A percentile compares a stretch with the other conserved stretches of the same genome.
Conservation (phyloP, 2,329 filamentous ascomycete genomes). For the Pestalotiopsis sp. region DNA sequence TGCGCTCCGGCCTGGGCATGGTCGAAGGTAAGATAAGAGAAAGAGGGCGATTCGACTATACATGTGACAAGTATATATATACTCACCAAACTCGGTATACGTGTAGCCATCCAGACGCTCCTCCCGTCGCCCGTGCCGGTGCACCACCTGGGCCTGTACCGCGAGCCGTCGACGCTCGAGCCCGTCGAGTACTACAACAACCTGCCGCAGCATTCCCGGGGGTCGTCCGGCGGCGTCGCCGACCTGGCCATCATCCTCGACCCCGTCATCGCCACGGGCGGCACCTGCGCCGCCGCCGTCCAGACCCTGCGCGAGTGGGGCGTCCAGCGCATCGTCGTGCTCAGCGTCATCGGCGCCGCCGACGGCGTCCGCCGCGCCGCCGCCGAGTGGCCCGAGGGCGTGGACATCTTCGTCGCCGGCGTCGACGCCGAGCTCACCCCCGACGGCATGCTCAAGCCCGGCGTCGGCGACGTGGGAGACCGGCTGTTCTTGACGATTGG, state of each 20-base stretch:
- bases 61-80: not conserved
- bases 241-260: slow-evolving; percentile 82
- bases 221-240: slow-evolving; percentile 26
- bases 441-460: slow-evolving; percentile 89
- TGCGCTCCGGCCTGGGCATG: slow-evolving; percentile 92
- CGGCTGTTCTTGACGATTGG: slow-evolving; percentile 86
- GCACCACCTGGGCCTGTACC: slow-evolving; percentile 94
- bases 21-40: slow-evolving; percentile 63
- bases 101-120: slow-evolving; percentile 73
- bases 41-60: not conserved
- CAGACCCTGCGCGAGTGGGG: slow-evolving; percentile 91
- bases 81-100: slow-evolving; percentile 8
- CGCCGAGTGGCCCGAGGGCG: slow-evolving; percentile 74
- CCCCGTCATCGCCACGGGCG: slow-evolving; percentile 91
- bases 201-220: slow-evolving; percentile 68
- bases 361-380: slow-evolving; percentile 74
- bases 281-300: slow-evolving; percentile 87
- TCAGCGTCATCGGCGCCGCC: slow-evolving; percentile 73
- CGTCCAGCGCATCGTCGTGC: slow-evolving; percentile 76
- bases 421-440: slow-evolving; percentile 75
- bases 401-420: slow-evolving; percentile 81
- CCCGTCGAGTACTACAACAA: slow-evolving; percentile 99
- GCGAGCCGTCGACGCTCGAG: slow-evolving; percentile 82
- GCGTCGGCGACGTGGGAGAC: slow-evolving; percentile 89
- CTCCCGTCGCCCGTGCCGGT: slow-evolving; percentile 80